These are phyloP conservation scores for Vaccinium darrowii DNA, from an alignment of 148 eudicot species.

Conservation along the genomic window DNA sequence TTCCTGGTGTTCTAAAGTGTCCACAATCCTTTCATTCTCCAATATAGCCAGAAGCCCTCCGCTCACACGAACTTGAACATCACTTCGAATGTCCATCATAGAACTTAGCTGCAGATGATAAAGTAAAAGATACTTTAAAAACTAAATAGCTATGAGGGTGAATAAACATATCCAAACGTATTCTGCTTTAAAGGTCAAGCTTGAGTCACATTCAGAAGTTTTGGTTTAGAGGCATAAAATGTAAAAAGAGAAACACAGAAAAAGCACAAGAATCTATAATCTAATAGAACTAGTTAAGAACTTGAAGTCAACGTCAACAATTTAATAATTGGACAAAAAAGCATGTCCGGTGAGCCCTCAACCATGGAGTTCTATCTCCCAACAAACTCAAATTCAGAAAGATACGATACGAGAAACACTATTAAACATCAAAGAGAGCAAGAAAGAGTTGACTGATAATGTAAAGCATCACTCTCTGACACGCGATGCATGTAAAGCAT, in stretches of 20 bases:
- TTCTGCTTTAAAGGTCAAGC: neutral
- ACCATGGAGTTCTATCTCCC: neutral
- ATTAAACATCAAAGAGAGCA: neutral
- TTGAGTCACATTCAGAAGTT: neutral
- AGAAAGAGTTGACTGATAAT: neutral
- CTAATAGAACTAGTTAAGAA: neutral
- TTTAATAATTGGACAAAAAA: neutral
- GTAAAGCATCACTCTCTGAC: neutral
- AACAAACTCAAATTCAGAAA: neutral
- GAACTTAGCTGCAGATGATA: slow-evolving; percentile 67
- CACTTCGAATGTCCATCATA: slow-evolving; percentile 92
- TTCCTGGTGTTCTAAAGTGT: slow-evolving; percentile 78
- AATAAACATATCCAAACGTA: neutral
- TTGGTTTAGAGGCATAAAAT: neutral
- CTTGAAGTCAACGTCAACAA: neutral
- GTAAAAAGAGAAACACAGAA: slow-evolving; percentile 1
- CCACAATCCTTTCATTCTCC: slow-evolving; percentile 86
- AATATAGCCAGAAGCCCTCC: slow-evolving; percentile 96
- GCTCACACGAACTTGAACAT: slow-evolving; percentile 93
- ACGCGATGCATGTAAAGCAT: neutral
- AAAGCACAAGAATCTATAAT: neutral
- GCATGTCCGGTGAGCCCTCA: neutral
- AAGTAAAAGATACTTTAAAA: neutral
- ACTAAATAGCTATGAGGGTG: neutral
- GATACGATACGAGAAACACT: neutral